phyloP scores from a whole-genome alignment of 305 asterid species.

The Plantago coronopus region DNA sequence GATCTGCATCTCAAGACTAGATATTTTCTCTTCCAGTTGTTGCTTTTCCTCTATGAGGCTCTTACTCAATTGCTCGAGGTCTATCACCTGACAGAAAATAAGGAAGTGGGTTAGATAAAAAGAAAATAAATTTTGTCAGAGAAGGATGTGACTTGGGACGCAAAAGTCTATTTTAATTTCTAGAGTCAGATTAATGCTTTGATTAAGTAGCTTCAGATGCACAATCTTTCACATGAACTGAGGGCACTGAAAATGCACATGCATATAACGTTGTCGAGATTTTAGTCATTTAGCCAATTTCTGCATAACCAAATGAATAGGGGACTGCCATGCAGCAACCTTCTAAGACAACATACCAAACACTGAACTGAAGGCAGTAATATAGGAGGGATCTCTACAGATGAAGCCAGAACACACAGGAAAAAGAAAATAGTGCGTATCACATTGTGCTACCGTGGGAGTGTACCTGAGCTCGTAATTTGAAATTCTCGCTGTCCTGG shows the following conservation, averaged over 20 bases:
- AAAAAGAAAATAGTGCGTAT: slow-evolving; percentile 1
- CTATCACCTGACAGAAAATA: slow-evolving; percentile 71
- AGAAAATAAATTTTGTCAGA: no score
- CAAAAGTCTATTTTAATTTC: slow-evolving; percentile 49
- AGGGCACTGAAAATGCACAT: slow-evolving; percentile 1
- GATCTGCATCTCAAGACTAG: slow-evolving; percentile 45
- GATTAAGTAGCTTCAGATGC: slow-evolving; percentile 10
- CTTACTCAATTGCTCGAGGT: slow-evolving; percentile 55
- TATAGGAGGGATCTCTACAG: not conserved
- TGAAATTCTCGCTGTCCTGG: slow-evolving; percentile 33
- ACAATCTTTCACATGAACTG: not conserved
- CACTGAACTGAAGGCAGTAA: slow-evolving; percentile 1
- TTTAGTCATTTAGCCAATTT: not conserved
- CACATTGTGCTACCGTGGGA: slow-evolving; percentile 8
- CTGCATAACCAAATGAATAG: not conserved
- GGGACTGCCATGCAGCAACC: not conserved
- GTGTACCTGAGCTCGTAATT: slow-evolving; percentile 46
- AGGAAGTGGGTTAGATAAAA: no score
- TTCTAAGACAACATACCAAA: not conserved
- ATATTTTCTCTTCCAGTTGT: slow-evolving; percentile 38
- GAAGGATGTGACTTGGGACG: no score
- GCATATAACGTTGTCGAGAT: slow-evolving; percentile 9
- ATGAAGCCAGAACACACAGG: not conserved
- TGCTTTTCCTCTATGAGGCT: slow-evolving; percentile 48
- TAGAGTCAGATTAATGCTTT: slow-evolving; percentile 35